Conservation (phyloP, 441 rosid species). For the Adansonia grandidieri region DNA sequence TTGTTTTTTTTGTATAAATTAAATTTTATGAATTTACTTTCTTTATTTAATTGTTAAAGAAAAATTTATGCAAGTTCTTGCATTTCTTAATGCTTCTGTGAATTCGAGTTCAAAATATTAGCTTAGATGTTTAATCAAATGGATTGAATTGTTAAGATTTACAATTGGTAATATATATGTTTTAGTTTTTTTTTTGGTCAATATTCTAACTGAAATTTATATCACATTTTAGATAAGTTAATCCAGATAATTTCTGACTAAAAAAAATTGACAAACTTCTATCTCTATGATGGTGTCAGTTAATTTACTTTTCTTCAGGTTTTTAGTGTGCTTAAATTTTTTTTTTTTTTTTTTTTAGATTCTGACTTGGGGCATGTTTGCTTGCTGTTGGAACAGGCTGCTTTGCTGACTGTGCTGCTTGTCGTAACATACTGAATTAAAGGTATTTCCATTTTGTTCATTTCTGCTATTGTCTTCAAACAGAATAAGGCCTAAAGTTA, state of each 20-base stretch:
- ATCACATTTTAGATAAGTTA: background rate
- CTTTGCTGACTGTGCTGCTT: background rate
- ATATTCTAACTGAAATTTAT: background rate
- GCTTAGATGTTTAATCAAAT: background rate
- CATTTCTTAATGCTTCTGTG: background rate
- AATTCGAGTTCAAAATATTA: background rate
- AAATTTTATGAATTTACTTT: background rate
- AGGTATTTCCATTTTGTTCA: no score
- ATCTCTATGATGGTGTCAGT: no score
- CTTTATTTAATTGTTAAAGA: background rate
- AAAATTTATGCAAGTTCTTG: background rate
- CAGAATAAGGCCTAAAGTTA: background rate
- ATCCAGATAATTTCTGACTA: background rate
- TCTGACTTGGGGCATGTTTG: conserved; percentile 6
- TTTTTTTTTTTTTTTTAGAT: no score
- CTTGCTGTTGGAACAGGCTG: background rate
- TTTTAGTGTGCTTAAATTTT: background rate
- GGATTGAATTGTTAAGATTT: background rate
- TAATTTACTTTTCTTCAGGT: background rate
- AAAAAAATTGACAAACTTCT: no score
- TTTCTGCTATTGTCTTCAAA: background rate
- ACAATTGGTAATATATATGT: no score
- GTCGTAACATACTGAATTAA: no score
- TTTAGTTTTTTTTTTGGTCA: background rate
- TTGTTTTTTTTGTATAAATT: background rate